Evolutionary conservation across 352 stramenopile species (phyloP).

Genomic region (Pythium scleroteichum): DNA sequence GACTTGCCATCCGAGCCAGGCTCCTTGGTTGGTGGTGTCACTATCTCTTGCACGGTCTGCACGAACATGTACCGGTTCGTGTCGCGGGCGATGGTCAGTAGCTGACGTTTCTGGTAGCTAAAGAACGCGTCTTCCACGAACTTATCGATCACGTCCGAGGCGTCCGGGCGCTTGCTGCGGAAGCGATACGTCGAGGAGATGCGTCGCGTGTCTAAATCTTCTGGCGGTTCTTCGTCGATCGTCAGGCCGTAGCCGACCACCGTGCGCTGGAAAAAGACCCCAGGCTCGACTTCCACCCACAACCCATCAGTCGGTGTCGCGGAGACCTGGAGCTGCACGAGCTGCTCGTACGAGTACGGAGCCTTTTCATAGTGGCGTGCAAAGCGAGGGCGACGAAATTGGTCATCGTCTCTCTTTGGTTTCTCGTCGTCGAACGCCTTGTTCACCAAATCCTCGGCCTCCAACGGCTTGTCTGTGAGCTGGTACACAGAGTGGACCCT

Average conservation of each 20-base stretch:
- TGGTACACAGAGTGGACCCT: conserved; percentile 44
- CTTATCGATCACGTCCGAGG: conserved; percentile 34
- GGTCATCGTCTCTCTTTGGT: conserved; percentile 8
- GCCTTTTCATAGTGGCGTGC: conserved; percentile 1
- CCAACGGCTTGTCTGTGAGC: conserved; percentile 42
- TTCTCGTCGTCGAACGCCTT: conserved; percentile 6
- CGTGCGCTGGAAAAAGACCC: conserved; percentile 14
- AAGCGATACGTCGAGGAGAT: conserved; percentile 15
- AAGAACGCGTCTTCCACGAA: conserved; percentile 17
- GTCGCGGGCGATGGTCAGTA: conserved; percentile 9
- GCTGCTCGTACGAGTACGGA: conserved; percentile 14
- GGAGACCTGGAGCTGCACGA: conserved; percentile 4
- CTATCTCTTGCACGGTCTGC: conserved; percentile 5
- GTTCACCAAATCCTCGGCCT: conserved; percentile 3
- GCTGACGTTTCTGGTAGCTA: conserved; percentile 13
- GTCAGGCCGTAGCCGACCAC: conserved; percentile 8
- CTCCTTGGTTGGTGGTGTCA: background rate
- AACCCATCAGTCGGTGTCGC: background rate
- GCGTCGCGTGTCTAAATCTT: background rate
- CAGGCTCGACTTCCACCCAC: conserved; percentile 5
- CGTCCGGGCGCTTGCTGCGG: conserved; percentile 20
- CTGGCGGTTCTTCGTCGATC: conserved; percentile 2
- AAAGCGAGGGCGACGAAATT: background rate
- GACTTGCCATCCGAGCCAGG: conserved; percentile 23
- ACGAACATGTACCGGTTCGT: conserved; percentile 17